These are phyloP conservation scores for Millerago galiae DNA, from an alignment of 805 yeast genomes.

Conservation along the genomic window DNA sequence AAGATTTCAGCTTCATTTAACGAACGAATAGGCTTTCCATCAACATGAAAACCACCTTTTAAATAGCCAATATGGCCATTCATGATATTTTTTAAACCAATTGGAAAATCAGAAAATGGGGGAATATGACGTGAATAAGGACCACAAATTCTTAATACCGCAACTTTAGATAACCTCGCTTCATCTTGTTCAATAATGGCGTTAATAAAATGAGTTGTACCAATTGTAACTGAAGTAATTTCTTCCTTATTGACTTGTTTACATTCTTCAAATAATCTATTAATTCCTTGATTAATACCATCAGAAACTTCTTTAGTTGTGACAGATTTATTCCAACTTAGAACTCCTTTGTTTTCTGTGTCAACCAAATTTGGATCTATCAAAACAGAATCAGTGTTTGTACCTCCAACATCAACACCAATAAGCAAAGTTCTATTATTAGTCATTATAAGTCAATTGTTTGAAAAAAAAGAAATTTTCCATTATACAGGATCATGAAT, in stretches of 20 bases:
- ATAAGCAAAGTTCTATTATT: conserved; percentile 23
- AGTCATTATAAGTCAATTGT: conserved; percentile 4
- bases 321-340: conserved; percentile 37
- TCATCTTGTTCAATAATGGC: conserved; percentile 41
- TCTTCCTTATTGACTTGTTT: conserved; percentile 22
- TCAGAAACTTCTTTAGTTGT: conserved; percentile 39
- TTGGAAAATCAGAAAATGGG: conserved; percentile 41
- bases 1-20: conserved; percentile 26
- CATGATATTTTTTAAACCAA: conserved; percentile 28
- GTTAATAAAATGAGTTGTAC: conserved; percentile 45
- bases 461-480: no score
- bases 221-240: conserved; percentile 37
- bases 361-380: conserved; percentile 31
- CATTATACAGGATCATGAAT: no score
- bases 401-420: conserved; percentile 47
- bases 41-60: conserved; percentile 36
- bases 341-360: conserved; percentile 27
- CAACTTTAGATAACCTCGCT: conserved; percentile 35
- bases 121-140: conserved; percentile 31
- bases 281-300: conserved; percentile 34
- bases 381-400: conserved; percentile 44
- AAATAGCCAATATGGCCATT: conserved; percentile 30
- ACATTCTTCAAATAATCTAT: conserved; percentile 25
- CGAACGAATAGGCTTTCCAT: conserved; percentile 32
- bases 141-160: conserved; percentile 37